Evolutionary conservation across 371 early-diverging fungal species (phyloP).

Genomic region (Lichtheimia hyalospora): DNA sequence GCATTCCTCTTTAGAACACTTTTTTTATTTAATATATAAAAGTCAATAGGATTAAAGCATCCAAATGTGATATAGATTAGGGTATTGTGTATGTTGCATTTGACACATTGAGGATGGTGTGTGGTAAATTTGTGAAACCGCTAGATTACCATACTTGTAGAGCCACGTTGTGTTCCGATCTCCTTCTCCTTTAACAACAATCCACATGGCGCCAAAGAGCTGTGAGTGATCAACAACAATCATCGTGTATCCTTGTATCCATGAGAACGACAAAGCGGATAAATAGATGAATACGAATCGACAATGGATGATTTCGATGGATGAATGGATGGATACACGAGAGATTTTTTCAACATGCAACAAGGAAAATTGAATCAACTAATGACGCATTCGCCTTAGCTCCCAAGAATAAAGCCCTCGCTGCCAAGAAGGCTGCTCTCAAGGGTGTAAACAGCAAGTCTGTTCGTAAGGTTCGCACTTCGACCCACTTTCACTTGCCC

Average conservation of each 20-base stretch:
- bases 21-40: too few species aligned
- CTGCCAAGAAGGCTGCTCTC: constrained; percentile 87
- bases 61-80: too few species aligned
- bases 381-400: constrained; percentile 16
- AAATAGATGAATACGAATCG: neutral
- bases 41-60: too few species aligned
- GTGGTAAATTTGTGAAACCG: too few species aligned
- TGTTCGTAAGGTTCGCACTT: constrained; percentile 87
- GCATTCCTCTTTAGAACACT: too few species aligned
- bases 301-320: neutral
- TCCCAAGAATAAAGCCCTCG: constrained; percentile 67
- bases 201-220: constrained; percentile 3
- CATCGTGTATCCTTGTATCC: neutral
- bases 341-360: neutral
- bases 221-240: constrained; percentile 1
- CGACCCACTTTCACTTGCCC: constrained; percentile 92
- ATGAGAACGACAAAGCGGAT: neutral
- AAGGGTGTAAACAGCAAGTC: constrained; percentile 86
- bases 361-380: neutral
- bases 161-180: neutral
- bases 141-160: too few species aligned
- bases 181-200: neutral
- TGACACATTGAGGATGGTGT: too few species aligned
- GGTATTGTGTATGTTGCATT: too few species aligned
- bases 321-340: constrained; percentile 8